Conservation (phyloP, 2,329 filamentous ascomycete species). For the Coniosporium tulheliwenetii region DNA sequence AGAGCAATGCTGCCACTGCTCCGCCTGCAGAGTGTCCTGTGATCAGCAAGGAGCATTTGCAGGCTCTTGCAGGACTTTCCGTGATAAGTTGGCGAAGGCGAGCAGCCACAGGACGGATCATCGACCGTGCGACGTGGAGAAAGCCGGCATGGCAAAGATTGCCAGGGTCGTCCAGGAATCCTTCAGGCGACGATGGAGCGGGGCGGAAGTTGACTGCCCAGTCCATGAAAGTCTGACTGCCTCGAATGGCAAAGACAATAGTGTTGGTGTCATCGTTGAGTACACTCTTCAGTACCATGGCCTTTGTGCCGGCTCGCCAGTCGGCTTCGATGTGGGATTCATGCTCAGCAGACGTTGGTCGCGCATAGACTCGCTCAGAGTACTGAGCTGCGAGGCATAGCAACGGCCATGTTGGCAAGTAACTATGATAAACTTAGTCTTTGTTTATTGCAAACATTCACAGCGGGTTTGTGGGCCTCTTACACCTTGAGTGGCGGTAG, state of each 20-base stretch:
- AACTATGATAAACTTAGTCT: constrained; percentile 24
- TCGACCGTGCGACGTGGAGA: constrained; percentile 56
- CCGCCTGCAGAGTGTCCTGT: constrained; percentile 81
- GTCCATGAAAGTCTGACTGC: constrained; percentile 66
- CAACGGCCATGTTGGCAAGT: constrained; percentile 61
- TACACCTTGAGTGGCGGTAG: constrained; percentile 54
- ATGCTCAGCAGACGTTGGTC: constrained; percentile 44
- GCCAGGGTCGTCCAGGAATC: constrained; percentile 61
- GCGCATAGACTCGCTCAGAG: constrained; percentile 57
- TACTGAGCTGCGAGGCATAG: constrained; percentile 67
- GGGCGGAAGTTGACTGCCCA: constrained; percentile 73
- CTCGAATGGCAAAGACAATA: constrained; percentile 72
- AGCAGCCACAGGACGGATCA: constrained; percentile 57
- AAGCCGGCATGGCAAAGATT: constrained; percentile 76
- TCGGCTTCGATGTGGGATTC: constrained; percentile 57
- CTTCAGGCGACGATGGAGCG: constrained; percentile 46
- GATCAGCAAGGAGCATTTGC: constrained; percentile 54
- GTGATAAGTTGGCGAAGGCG: constrained; percentile 53
- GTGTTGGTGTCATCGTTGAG: constrained; percentile 63
- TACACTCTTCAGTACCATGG: constrained; percentile 71
- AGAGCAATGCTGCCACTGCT: constrained; percentile 65
- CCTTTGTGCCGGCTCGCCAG: constrained; percentile 61
- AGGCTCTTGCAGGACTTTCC: constrained; percentile 50
- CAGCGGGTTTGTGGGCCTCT: constrained; percentile 9
- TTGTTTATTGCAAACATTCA: not conserved